Evolutionary conservation across 2,329 filamentous ascomycete genomes (phyloP), one percentile per base, ranked within the genome.

Genomic region (Byssothecium circinans): DNA sequence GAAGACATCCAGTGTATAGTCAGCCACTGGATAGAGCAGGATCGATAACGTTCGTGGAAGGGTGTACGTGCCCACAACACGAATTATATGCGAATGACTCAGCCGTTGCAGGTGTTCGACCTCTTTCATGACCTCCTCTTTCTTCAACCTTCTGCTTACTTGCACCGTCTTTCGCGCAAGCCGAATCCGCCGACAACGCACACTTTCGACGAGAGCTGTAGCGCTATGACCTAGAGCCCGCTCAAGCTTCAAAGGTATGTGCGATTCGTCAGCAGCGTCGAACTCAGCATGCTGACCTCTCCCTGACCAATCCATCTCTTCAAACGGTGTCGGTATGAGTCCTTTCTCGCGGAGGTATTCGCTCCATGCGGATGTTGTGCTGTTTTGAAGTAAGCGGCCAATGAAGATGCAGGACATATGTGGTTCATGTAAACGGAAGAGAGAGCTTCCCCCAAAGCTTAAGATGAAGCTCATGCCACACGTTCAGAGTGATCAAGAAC

Each of bases 171-270:
- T 61, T 1, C 54, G 51, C 14, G 51, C 54, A 6, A 59, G 33
- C 2, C 45, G 48, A 35, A 59, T 53, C 19, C 51, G 41, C 18
- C 20, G 30, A 37, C 55, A 60, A 11, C 35, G 20, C 8, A 60
- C 53, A 22, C 56, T 60, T 30, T 60, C 58, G 3, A 62, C 56
- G 3, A 60, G 4, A 7, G 56, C 55, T 2, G 42, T 54, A 3
- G 22, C 32, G 11, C 43, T 51, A n/a, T 57, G 35, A 6, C 58
- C 54, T 1, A 61, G 45, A 4, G 11, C 18, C 3, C 41, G 43
- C 11, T 48, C 23, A 3, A 42, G 19, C 8, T 47, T n/a, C 2
- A 53, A 47, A 8, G 54, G 54, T 10, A 61, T 49, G 1, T 46
- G 18, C 2, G 15, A 6, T 30, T 47, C 43, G 30, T 57, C 54